Base-by-base conservation (phyloP, 2,329 filamentous ascomycete species). In the Phyllosticta capitalensis region DNA sequence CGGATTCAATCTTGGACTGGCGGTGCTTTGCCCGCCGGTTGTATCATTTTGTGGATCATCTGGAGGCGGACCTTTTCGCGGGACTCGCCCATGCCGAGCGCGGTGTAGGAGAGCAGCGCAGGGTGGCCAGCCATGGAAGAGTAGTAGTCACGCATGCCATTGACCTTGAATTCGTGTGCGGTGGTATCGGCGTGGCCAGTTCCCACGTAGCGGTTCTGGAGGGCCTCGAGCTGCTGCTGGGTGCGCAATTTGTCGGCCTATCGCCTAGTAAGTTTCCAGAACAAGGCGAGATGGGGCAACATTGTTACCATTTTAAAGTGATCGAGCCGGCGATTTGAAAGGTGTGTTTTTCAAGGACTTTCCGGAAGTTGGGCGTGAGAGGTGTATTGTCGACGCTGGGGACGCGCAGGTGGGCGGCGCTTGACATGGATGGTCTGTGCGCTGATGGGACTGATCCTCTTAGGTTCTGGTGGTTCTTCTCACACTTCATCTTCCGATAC, bases 171-270 rank as follows among this genome's bases (percentile, higher is more conserved):
- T 77, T 99, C 94, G 85, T 94, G 94, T 74, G 90, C 95, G 24
- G 91, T 95, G 14, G 92, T 97, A 77, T 99, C 94, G 51, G 92
- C 90, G 74, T 96, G 92, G 22, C 94, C 94, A 3, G 94, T 97
- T 66, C 94, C 94, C 68, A 99, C 82, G 79, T 94, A 96, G 69
- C 95, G 95, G 69, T 92, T 87, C 76, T 99, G 94, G 19, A 97
- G 88, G 64, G 91, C 87, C 76, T 99, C 94, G 71, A 99, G 92
- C 75, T 99, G 94, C 76, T 99, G 94, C 68, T 96, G 90, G 9
- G 90, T 94, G 72, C 94, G 92, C 65, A 99, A 88, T 78, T 99
- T 99, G 79, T 99, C 94, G 75, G 94, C 94, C 94, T 75, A 45
- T 3, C n/a, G 14, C 2, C 12, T 19, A 14, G 17, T 45, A 3